A percentile compares a stretch with the other conserved stretches of the same genome.
Evolutionary conservation across 129 eudicot genomes (phyloP).

Genomic region (Pseudognaphalium luteoalbum): DNA sequence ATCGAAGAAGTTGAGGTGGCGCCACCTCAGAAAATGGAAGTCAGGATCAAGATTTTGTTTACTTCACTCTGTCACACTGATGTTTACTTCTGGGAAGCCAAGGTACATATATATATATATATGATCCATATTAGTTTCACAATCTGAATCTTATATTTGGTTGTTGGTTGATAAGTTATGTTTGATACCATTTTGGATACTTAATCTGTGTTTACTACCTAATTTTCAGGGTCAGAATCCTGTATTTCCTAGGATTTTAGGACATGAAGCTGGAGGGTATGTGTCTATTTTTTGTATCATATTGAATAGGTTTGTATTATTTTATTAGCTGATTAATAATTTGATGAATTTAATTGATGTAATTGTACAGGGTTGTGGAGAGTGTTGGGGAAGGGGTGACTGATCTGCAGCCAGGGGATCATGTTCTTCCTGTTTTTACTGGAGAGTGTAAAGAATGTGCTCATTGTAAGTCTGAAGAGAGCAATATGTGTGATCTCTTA

Average conservation of each 20-base stretch:
- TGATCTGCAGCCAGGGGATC: constrained; percentile 71
- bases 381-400: constrained; percentile 90
- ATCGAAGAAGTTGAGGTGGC: constrained; percentile 85
- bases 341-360: neutral
- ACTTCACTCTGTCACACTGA: constrained; percentile 80
- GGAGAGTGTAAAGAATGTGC: constrained; percentile 85
- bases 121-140: no score
- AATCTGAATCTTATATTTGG: no score
- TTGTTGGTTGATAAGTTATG: no score
- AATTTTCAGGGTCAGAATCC: constrained; percentile 71
- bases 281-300: constrained; percentile 15
- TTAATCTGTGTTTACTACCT: neutral
- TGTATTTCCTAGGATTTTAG: constrained; percentile 74
- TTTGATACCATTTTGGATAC: no score
- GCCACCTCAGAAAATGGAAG: constrained; percentile 82
- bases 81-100: constrained; percentile 93
- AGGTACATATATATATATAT: constrained; percentile 32
- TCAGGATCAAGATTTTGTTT: constrained; percentile 70
- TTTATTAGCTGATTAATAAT: neutral
- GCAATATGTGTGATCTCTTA: constrained; percentile 85
- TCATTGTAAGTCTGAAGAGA: constrained; percentile 80
- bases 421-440: constrained; percentile 88
- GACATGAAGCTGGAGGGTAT: constrained; percentile 96
- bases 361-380: constrained; percentile 60
- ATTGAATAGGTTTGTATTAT: neutral